These are phyloP conservation scores for Colletotrichum echinochloae DNA, from an alignment of 2,329 filamentous ascomycete species.

Conservation along the genomic window DNA sequence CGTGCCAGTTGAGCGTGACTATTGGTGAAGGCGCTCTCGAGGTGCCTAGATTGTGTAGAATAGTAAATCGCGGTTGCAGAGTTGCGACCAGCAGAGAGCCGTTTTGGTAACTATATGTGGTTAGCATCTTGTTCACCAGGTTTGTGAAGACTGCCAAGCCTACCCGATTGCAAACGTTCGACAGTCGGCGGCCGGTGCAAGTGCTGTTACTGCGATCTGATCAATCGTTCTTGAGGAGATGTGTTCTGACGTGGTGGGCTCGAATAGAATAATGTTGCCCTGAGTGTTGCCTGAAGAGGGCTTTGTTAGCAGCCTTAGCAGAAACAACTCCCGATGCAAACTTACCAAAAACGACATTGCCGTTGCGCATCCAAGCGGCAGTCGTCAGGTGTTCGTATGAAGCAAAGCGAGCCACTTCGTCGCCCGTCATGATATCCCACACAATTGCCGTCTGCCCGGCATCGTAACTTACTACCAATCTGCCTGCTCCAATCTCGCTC, in stretches of 20 bases:
- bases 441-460: constrained; percentile 91
- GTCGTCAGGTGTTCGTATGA: constrained; percentile 89
- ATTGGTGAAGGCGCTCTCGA: constrained; percentile 88
- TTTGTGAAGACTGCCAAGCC: constrained; percentile 43
- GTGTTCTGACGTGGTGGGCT: constrained; percentile 92
- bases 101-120: constrained; percentile 81
- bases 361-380: constrained; percentile 96
- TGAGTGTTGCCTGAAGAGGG: constrained; percentile 80
- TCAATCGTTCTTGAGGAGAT: constrained; percentile 89
- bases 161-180: constrained; percentile 97
- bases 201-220: constrained; percentile 92
- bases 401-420: constrained; percentile 90
- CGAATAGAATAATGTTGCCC: constrained; percentile 94
- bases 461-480: constrained; percentile 94
- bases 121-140: constrained; percentile 31
- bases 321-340: constrained; percentile 36
- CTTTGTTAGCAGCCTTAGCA: constrained; percentile 44
- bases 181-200: constrained; percentile 90
- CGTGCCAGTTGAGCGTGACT: constrained; percentile 91
- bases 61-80: constrained; percentile 91
- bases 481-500: constrained; percentile 86
- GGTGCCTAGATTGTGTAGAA: constrained; percentile 91
- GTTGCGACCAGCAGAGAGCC: constrained; percentile 92
- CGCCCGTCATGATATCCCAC: constrained; percentile 94
- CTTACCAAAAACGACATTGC: constrained; percentile 95